Base-by-base conservation (phyloP, 495 filamentous ascomycete species). In the Aspergillus taichungensis region DNA sequence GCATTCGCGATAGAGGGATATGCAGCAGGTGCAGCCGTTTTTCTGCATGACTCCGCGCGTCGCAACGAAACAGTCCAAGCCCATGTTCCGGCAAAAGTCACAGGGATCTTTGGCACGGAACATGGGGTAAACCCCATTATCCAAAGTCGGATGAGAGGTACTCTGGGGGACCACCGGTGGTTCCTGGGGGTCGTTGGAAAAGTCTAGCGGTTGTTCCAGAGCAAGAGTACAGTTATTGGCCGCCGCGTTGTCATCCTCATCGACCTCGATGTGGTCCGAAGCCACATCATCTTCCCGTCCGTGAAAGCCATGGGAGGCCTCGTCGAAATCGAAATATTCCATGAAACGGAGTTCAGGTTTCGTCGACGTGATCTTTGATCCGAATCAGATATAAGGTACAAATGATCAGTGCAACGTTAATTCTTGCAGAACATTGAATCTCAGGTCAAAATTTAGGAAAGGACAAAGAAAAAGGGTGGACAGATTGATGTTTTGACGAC, bases 11-110 rank as follows among this genome's bases (percentile, higher is more conserved):
- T 78, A 85, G 12, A 91, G 71, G 14, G 84, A 84, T 50, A 84
- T 81, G 57, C 87, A 94, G 50, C 82, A 82, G 3, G 84, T 88
- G 63, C 87, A 94, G 24, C 76, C 77, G 43, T 74, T 76, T 42
- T 75, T 76, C 52, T 77, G 76, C 58, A 82, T 76, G 43, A 74
- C 72, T 64, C 83, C 83, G 57, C 85, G 74, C 31, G 74, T 74
- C 34, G 84, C 79, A 39, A 81, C 67, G 62, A 88, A 88, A 70
- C 87, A 94, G 49, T 88, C 74, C 44, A 89, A 77, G 14, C 79
- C 71, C 63, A 76, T 79, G 9, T 71, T 62, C 30, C 73, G 69
- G 60, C 87, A 94, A 50, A 88, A 82, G 24, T 81, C 74, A 64
- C 87, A 94, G 36, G 84, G 77, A 14, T 70, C 65, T 39, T 72